Evolutionary conservation across 2,329 filamentous ascomycete species (phyloP), one percentile per base, ranked within the genome.

Genomic region (Neofusicoccum kwambonambiense): DNA sequence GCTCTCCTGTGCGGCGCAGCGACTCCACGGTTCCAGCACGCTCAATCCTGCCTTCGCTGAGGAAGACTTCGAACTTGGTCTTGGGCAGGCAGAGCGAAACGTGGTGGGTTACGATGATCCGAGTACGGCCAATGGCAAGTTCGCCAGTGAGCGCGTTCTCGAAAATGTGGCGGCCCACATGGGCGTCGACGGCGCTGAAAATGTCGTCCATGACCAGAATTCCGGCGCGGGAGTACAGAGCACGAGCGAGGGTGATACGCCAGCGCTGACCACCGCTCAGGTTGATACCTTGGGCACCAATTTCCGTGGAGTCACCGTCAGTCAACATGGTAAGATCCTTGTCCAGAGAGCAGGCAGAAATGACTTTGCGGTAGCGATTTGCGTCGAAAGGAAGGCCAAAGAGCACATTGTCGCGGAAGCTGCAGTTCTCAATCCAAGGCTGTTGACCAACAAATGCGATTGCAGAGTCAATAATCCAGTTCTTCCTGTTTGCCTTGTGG

Each of bases 231-330:
- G 91, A 93, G 75, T 95, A 95, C 22, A 95, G 81, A 35, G 67
- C 69, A 44, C 62, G 67, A 27, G 64, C 67, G 11, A 65, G 67
- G 17, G 64, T 71, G 35, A 66, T 67, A 31, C 68, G 67, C 71
- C 68, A 73, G 35, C 64, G 56, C 76, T 96, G 92, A 0, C 92
- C 92, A 67, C 92, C 92, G 67, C 89, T 92, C 6, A 96, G 80
- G 69, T 94, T 93, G 70, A 95, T 91, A 6, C 92, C 92, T 67
- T 94, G 93, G 2, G 90, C 90, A 11, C 92, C 92, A 61, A 96
- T 91, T 71, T 93, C 90, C 0, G 92, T 96, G 52, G 86, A 78
- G 70, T 95, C 91, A 3, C 91, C 91, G 71, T 94, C 90, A 0
- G 86, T 80, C 15, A 96, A 82, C 80, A 92, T 91, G 15, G 89